Conservation (phyloP, 768 basidiomycete genomes). For the Mycena capillaripes region DNA sequence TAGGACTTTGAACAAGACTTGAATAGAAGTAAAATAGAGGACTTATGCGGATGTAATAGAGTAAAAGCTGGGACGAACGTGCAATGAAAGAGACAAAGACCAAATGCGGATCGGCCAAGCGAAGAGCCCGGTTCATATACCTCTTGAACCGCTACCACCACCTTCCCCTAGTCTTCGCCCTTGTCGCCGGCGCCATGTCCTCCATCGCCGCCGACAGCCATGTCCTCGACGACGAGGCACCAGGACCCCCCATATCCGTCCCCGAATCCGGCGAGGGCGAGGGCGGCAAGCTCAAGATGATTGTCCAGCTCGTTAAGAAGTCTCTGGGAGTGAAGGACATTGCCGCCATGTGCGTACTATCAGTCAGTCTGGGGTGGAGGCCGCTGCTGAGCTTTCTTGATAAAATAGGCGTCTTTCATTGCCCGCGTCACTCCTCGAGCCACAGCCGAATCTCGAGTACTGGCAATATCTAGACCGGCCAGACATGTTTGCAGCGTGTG, state of each 20-base stretch:
- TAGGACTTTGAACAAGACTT: not conserved
- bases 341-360: conserved; percentile 84
- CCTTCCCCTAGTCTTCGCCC: not conserved
- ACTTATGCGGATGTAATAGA: not conserved
- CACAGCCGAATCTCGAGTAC: conserved; percentile 96
- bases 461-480: conserved; percentile 95
- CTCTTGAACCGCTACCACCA: conserved; percentile 7
- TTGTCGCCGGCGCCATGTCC: conserved; percentile 14
- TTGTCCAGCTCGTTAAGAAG: conserved; percentile 91
- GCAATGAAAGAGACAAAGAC: conserved; percentile 5
- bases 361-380: conserved; percentile 4
- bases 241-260: conserved; percentile 72
- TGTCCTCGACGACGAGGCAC: conserved; percentile 62
- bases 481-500: conserved; percentile 92
- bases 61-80: conserved; percentile 33
- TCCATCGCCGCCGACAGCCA: conserved; percentile 12
- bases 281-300: conserved; percentile 95
- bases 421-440: conserved; percentile 93
- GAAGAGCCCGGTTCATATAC: not conserved
- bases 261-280: conserved; percentile 85
- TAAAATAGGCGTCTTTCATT: conserved; percentile 87
- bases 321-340: conserved; percentile 96
- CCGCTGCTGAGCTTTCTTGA: conserved; percentile 18
- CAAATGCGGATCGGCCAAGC: conserved; percentile 24
- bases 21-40: not conserved